Percentiles rank a stretch among this genome's conserved stretches.
Conservation (phyloP, 495 filamentous ascomycete species). For the Tuber umbilicatum region DNA sequence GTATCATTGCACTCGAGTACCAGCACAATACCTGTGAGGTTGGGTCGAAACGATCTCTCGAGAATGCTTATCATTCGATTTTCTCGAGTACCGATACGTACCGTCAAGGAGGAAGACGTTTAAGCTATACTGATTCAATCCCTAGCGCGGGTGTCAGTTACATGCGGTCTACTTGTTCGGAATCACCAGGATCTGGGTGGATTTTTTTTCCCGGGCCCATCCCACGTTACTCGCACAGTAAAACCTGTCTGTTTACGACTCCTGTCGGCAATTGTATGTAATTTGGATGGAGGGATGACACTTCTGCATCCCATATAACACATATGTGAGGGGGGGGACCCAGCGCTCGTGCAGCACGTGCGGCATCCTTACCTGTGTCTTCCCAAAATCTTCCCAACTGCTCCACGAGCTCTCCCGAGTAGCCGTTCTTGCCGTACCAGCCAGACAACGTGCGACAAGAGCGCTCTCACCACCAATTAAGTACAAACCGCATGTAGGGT, state of each 20-base stretch:
- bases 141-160: no score
- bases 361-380: neutral
- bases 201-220: neutral
- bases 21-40: no score
- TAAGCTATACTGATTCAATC: no score
- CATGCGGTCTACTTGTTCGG: neutral
- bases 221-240: neutral
- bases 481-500: neutral
- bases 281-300: neutral
- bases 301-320: neutral
- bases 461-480: neutral
- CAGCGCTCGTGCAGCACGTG: neutral
- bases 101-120: no score
- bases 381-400: neutral
- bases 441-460: neutral
- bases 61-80: neutral
- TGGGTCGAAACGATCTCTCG: neutral
- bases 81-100: no score
- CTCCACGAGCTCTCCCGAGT: neutral
- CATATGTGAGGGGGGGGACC: neutral
- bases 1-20: neutral
- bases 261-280: neutral
- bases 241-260: neutral
- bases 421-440: neutral
- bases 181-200: neutral